A percentile compares a stretch with the other conserved stretches of the same genome.
phyloP scores from a whole-genome alignment of 495 filamentous ascomycete species.

The Aspergillus conjunctus region DNA sequence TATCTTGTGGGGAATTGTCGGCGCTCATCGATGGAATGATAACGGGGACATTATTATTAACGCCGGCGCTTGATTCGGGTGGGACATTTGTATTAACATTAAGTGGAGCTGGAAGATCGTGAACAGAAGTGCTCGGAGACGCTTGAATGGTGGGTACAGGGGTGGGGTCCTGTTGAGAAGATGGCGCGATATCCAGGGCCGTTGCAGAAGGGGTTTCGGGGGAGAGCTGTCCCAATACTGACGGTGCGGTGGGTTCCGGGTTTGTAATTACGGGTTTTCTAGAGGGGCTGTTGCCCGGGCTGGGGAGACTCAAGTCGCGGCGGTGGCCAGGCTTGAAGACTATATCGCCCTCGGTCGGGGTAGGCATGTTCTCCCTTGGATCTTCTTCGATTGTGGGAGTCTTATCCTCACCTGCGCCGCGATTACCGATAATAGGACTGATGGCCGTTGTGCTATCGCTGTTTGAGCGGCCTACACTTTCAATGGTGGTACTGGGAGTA shows the following conservation, averaged over 20 bases:
- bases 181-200: conserved; percentile 16
- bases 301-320: conserved; percentile 63
- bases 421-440: conserved; percentile 67
- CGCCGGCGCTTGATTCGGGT: conserved; percentile 8
- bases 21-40: conserved; percentile 59
- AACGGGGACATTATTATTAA: conserved; percentile 38
- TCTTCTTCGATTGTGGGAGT: conserved; percentile 64
- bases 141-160: conserved; percentile 20
- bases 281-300: conserved; percentile 63
- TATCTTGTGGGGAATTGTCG: conserved; percentile 58
- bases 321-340: conserved; percentile 60
- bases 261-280: conserved; percentile 55
- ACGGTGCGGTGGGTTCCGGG: conserved; percentile 37
- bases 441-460: conserved; percentile 67
- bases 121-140: conserved; percentile 33
- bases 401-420: conserved; percentile 39
- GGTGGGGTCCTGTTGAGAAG: conserved; percentile 4
- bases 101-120: conserved; percentile 47
- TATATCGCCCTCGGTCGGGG: conserved; percentile 32
- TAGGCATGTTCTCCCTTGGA: conserved; percentile 40
- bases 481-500: conserved; percentile 56
- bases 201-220: conserved; percentile 32
- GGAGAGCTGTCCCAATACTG: conserved; percentile 49
- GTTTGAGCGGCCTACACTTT: conserved; percentile 58
- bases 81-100: conserved; percentile 33